A percentile compares a stretch with the other conserved stretches of the same genome.
These are phyloP conservation scores for Puccinia horiana DNA, from an alignment of 1,284 basidiomycete species.

Conservation along the genomic window DNA sequence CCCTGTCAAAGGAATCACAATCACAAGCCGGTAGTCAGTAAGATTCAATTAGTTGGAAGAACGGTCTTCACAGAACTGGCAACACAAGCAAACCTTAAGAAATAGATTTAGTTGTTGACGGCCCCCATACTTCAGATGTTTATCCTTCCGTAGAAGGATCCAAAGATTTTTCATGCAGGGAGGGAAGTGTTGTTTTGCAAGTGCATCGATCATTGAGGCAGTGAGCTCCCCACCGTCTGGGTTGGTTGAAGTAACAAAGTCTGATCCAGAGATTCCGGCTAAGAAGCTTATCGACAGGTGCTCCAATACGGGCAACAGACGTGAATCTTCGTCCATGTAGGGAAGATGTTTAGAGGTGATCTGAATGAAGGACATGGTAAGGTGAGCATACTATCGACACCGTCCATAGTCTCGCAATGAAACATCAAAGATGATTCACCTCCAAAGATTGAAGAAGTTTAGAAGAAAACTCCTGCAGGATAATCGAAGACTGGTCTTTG, in stretches of 20 bases:
- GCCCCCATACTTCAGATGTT: constrained; percentile 89
- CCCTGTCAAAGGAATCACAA: constrained; percentile 64
- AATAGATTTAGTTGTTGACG: constrained; percentile 90
- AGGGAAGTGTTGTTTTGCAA: constrained; percentile 87
- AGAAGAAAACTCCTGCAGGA: constrained; percentile 81
- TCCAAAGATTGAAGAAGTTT: constrained; percentile 77
- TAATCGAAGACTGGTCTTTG: constrained; percentile 78
- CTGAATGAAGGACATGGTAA: constrained; percentile 60
- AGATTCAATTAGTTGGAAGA: background rate
- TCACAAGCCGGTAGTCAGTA: background rate
- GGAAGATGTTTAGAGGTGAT: constrained; percentile 83
- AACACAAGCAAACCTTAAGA: constrained; percentile 71
- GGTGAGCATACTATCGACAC: constrained; percentile 1
- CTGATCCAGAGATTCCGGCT: constrained; percentile 82
- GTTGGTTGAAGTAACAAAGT: constrained; percentile 65
- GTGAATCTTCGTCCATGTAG: constrained; percentile 91
- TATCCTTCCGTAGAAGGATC: constrained; percentile 72
- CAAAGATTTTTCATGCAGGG: constrained; percentile 93
- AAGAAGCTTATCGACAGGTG: constrained; percentile 94
- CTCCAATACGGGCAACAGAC: constrained; percentile 83
- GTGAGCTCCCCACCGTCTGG: constrained; percentile 70
- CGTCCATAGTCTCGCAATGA: background rate
- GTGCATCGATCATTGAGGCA: constrained; percentile 88
- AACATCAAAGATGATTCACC: constrained; percentile 63
- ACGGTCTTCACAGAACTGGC: background rate